These are phyloP conservation scores for Chaetomidium leptoderma DNA, from an alignment of 495 filamentous ascomycete genomes.

Conservation along the genomic window DNA sequence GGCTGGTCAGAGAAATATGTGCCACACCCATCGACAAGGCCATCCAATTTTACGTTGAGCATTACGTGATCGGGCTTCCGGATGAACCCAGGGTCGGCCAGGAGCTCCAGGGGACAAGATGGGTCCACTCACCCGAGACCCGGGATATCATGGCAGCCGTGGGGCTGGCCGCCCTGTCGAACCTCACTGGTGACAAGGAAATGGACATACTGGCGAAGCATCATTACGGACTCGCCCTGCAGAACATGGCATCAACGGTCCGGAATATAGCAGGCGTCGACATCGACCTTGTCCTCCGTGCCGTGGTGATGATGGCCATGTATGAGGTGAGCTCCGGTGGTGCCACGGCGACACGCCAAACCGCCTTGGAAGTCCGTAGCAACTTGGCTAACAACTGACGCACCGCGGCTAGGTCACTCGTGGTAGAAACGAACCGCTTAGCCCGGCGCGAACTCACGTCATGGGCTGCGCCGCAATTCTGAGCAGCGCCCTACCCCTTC, in stretches of 20 bases:
- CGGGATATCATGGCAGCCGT: conserved; percentile 45
- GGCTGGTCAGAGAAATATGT: conserved; percentile 19
- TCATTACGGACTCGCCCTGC: conserved; percentile 42
- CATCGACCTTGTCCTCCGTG: conserved; percentile 31
- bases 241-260: conserved; percentile 35
- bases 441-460: conserved; percentile 42
- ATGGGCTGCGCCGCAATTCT: conserved; percentile 44
- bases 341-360: neutral
- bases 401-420: conserved; percentile 19
- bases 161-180: conserved; percentile 42
- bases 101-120: conserved; percentile 25
- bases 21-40: conserved; percentile 39
- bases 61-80: conserved; percentile 45
- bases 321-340: conserved; percentile 44
- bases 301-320: conserved; percentile 43
- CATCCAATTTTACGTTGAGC: conserved; percentile 46
- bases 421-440: conserved; percentile 22
- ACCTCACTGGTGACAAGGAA: conserved; percentile 41
- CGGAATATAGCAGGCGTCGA: conserved; percentile 24
- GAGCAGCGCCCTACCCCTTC: conserved; percentile 31
- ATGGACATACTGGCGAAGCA: conserved; percentile 37
- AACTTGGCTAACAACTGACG: neutral
- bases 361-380: neutral
- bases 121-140: conserved; percentile 29
- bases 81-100: conserved; percentile 40